These are phyloP conservation scores for Emericellopsis cladophorae DNA, from an alignment of 2,329 filamentous ascomycete genomes.

Conservation along the genomic window DNA sequence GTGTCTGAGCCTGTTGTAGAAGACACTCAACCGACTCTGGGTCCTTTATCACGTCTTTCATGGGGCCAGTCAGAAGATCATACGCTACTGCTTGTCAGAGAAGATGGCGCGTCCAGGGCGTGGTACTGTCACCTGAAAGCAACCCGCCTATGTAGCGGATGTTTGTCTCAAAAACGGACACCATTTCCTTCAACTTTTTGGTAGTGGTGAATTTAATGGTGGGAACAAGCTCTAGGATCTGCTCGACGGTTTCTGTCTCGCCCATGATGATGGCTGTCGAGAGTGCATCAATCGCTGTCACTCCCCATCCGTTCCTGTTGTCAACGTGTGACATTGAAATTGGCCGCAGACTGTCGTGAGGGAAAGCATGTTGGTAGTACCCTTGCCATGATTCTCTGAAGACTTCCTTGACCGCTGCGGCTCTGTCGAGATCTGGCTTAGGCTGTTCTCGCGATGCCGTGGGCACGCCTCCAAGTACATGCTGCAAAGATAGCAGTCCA, in stretches of 20 bases:
- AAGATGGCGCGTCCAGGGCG: slow-evolving; percentile 41
- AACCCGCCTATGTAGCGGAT: slow-evolving; percentile 59
- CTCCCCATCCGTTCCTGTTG: slow-evolving; percentile 74
- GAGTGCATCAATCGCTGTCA: slow-evolving; percentile 69
- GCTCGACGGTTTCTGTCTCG: slow-evolving; percentile 50
- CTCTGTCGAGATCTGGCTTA: slow-evolving; percentile 22
- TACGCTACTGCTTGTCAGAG: slow-evolving; percentile 34
- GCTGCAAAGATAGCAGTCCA: too few relatives aligned
- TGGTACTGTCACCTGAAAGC: slow-evolving; percentile 26
- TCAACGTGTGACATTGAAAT: slow-evolving; percentile 52
- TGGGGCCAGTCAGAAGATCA: slow-evolving; percentile 57
- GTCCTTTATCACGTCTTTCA: slow-evolving; percentile 28
- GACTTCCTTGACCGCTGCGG: slow-evolving; percentile 51
- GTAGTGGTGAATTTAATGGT: slow-evolving; percentile 59
- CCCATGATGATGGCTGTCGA: slow-evolving; percentile 72
- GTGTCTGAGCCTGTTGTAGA: slow-evolving; percentile 48
- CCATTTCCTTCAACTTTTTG: slow-evolving; percentile 22
- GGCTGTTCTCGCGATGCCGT: too few relatives aligned
- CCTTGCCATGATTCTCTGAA: slow-evolving; percentile 62
- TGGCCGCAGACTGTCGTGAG: slow-evolving; percentile 63
- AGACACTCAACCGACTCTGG: slow-evolving; percentile 39
- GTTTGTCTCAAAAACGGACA: slow-evolving; percentile 63
- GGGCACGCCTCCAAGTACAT: too few relatives aligned
- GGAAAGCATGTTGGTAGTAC: slow-evolving; percentile 63
- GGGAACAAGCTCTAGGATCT: slow-evolving; percentile 59